phyloP scores from a whole-genome alignment of 768 basidiomycete species.

The Lactarius hatsudake region DNA sequence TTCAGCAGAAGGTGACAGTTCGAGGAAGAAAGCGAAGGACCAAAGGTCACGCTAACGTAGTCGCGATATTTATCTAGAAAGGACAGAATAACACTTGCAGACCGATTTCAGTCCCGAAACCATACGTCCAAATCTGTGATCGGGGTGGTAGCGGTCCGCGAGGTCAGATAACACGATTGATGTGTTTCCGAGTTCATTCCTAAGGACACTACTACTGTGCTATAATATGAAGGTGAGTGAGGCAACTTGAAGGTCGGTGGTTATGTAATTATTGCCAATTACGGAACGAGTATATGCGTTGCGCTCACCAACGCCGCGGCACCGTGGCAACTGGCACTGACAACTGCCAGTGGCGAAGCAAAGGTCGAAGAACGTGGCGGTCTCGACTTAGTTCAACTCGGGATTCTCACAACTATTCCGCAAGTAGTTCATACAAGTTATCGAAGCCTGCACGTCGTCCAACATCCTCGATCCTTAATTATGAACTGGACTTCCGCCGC shows the following conservation, averaged over 20 bases:
- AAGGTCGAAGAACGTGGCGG: not conserved
- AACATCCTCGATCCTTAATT: not conserved
- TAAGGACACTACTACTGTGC: no score
- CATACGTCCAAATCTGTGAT: not conserved
- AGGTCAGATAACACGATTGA: conserved; percentile 61
- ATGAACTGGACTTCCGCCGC: conserved; percentile 12
- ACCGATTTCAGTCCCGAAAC: conserved; percentile 36
- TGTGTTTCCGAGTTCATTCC: conserved; percentile 47
- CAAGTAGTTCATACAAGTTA: conserved; percentile 17
- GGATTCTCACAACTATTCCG: conserved; percentile 2
- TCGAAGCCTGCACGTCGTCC: not conserved
- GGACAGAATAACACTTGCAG: conserved; percentile 87
- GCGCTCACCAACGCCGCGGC: not conserved
- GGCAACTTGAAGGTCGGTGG: no score
- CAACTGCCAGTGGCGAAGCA: not conserved
- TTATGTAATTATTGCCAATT: not conserved
- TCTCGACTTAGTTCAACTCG: not conserved
- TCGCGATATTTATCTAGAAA: conserved; percentile 77
- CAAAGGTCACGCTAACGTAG: conserved; percentile 63
- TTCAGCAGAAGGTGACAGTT: not conserved
- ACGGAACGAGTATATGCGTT: not conserved
- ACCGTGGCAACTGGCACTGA: not conserved
- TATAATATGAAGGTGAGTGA: no score
- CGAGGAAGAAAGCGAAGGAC: conserved; percentile 42
- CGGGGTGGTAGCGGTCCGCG: conserved; percentile 53